Conservation (phyloP, 192 early-diverging fungal genomes). For the Diversispora epigaea region DNA sequence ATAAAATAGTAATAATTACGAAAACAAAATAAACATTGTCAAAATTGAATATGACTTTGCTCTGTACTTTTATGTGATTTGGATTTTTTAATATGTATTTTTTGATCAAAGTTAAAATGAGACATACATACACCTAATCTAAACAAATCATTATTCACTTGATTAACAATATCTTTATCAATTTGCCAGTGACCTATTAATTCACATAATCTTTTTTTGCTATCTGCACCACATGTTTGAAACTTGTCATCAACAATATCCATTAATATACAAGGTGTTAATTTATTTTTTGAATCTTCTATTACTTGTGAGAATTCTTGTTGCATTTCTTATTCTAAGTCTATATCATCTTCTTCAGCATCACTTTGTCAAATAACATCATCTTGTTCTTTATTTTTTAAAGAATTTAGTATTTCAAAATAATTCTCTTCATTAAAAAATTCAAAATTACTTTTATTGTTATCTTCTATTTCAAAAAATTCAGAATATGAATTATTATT, state of each 20-base stretch:
- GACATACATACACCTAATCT: neutral
- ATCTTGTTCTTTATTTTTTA: neutral
- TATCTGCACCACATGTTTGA: neutral
- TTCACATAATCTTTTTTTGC: neutral
- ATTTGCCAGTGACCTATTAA: neutral
- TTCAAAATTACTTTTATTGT: neutral
- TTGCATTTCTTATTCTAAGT: neutral
- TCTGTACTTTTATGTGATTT: neutral
- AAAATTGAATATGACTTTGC: neutral
- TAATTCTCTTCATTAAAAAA: neutral
- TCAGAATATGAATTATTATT: neutral
- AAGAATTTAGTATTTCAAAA: neutral
- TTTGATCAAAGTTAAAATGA: neutral
- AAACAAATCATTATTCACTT: neutral
- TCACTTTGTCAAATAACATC: neutral
- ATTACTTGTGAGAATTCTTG: neutral
- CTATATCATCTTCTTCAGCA: neutral
- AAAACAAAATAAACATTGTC: neutral
- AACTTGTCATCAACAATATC: neutral
- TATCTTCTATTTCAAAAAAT: neutral
- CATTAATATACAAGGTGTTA: neutral
- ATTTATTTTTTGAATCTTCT: too few relatives aligned
- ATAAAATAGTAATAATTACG: neutral
- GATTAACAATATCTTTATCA: neutral
- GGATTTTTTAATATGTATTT: neutral